Evolutionary conservation across 1,139 yeast genomes (phyloP).

Genomic region (Protomyces pachydermus): DNA sequence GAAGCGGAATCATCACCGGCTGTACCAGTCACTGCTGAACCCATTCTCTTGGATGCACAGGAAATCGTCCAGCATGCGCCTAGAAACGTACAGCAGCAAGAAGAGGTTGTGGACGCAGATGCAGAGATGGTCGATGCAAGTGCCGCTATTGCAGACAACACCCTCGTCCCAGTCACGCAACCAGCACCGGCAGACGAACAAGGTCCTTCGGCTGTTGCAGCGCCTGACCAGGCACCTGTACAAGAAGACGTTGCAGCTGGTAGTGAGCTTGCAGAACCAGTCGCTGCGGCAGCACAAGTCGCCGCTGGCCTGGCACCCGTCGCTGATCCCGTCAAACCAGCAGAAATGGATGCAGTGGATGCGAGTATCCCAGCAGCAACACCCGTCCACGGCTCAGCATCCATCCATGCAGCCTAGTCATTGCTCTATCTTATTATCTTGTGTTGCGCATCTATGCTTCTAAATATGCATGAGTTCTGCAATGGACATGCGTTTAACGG

Average conservation of each 20-base stretch:
- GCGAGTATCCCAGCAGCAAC: background rate
- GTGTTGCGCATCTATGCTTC: background rate
- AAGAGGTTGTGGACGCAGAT: background rate
- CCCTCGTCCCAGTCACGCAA: background rate
- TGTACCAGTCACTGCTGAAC: background rate
- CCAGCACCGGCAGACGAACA: background rate
- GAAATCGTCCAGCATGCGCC: background rate
- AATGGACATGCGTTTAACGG: slow-evolving; percentile 13
- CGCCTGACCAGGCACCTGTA: background rate
- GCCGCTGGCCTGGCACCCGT: background rate
- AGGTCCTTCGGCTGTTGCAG: background rate
- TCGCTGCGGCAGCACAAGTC: background rate
- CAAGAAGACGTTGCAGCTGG: background rate
- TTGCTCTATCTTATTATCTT: too few species aligned
- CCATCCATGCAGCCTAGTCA: background rate
- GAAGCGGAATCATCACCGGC: background rate
- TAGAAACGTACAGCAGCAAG: background rate
- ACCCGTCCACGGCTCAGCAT: background rate
- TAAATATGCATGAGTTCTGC: slow-evolving; percentile 20
- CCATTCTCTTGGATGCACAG: background rate
- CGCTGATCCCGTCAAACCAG: background rate
- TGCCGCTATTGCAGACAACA: background rate
- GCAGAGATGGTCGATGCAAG: background rate
- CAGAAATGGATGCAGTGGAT: background rate
- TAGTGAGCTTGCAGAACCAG: background rate